Evolutionary conservation across 2,329 filamentous ascomycete species (phyloP), one percentile per base, ranked within the genome.

Genomic region (Fusarium incarnatum): DNA sequence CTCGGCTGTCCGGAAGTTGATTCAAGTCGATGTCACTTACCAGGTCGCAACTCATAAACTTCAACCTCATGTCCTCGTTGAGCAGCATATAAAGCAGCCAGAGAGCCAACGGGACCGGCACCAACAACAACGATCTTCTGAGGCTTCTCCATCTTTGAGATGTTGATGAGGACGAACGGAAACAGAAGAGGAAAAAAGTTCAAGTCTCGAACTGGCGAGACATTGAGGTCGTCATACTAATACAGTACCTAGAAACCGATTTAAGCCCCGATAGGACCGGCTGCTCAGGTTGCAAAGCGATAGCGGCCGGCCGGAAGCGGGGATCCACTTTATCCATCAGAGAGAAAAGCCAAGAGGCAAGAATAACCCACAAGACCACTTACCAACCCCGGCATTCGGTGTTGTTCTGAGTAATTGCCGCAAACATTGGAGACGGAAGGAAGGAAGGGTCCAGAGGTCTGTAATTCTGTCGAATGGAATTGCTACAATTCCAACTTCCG

Each of bases 1-100:
- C 16, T 60, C 49, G 42, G 52, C 28, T 44, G 45, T 22, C 27
- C 52, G 46, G 28, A 22, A 37, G 37, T 20, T 27, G 12, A 50
- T 57, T 49, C 27, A 62, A 22, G 16, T 44, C 49, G 47, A 47
- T 64, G 49, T 56, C 71, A 84, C 88, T 79, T 86, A 98, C 96
- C 96, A 83, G 91, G 89, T 77, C 96, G 89, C 72, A 99, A 83
- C 81, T 99, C 96, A 80, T 98, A 99, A 52, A 99, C 87, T 79
- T 98, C 94, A 32, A 99, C 96, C 76, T 95, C 84, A 79, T 97
- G 90, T 45, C 94, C 96, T 79, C 95, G 87, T 73, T 91, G 88
- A 6, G 96, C 95, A 56, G 96, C 95, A 83, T 98, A 99, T 8
- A 99, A 83, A 45, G 94, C 96, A 25, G 96, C 94, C 44, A 99